Base-by-base conservation (phyloP, 371 early-diverging fungal genomes). In the Mucor irregularis region DNA sequence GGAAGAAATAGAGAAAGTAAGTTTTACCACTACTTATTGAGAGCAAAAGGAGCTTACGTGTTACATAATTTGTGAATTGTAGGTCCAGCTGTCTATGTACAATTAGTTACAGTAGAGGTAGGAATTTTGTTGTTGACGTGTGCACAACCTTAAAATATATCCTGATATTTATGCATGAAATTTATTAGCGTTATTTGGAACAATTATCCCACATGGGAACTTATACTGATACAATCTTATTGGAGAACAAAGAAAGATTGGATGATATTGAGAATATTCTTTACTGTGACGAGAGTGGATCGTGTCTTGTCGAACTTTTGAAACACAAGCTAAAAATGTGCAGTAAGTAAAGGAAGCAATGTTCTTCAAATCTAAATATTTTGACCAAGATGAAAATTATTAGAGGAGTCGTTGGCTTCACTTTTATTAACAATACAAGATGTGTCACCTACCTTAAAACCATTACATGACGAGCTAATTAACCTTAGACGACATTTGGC, bases 31-130 rank as follows among this genome's bases (percentile, higher is more conserved):
- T n/a, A 35, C 35, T 16, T 14, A 1, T 10, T 16, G n/a, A n/a
- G n/a, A n/a, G n/a, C n/a, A 14, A 29, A 28, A 17, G 34, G 8
- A 31, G 26, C 30, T 4, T 4, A 24, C 2, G 11, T 49, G 4
- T 30, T 26, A 33, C 17, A 38, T 14, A 22, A 2, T 21, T 38
- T 22, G 13, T 46, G 13, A 30, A 11, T 4, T 13, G 24, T 22
- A 75, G 75, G 69, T 52, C 90, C 91, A 11, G 91, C 91, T 26
- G 88, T 89, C 1, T 90, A 91, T 67, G 89, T 86, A 1, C 90
- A 91, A 52, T 67, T 91, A 45, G 80, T 87, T 1, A 89, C 91
- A 5, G 86, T 89, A 48, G 88, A 89, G 80, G 90, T 88, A 85
- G 53, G 38, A 30, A 22, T 16, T 17, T 19, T 46, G 6, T 13